Base-by-base conservation (phyloP, 495 filamentous ascomycete species). In the Rostrohypoxylon terebratum region DNA sequence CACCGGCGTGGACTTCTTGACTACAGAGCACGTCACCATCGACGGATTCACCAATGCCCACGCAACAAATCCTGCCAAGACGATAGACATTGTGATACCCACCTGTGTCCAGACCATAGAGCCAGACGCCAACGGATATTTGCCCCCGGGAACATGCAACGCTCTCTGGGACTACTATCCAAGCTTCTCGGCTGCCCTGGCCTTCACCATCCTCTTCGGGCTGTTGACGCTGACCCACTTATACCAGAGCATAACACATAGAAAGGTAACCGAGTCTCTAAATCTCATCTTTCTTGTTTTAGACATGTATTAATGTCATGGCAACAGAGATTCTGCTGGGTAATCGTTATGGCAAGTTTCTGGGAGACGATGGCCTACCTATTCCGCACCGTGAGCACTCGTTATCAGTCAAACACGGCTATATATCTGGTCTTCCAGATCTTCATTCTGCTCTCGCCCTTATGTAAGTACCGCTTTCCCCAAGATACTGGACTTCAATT, bases 281-380 rank as follows among this genome's bases (percentile, higher is more conserved):
- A 47, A 18, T 3, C 4, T 5, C n/a, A 2, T 14, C 11, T 5
- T 11, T 3, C 25, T 8, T 14, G 11, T 4, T 16, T n/a, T 44
- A 20, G 1, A 25, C n/a, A 9, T 38, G 23, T 53, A 44, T 55
- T 75, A 25, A 72, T 44, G 16, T 9, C 13, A 6, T 1, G 4
- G 67, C 68, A 14, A 50, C 78, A 87, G 83, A 69, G 71, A 36
- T 88, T 87, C 71, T 81, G 80, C 42, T 90, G 87, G 86, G 84
- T 89, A 25, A 78, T 89, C 25, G 83, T 79, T 44, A 84, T 86
- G 83, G 81, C 77, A 4, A 75, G 79, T n/a, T 36, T 75, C 34
- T 86, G 80, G 85, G 84, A 89, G 68, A 65, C 79, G 0, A 54
- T 77, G 18, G 80, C 81, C 23, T 87, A 84, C 61, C 61, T 83